These are phyloP conservation scores for Neonectria neomacrospora DNA, from an alignment of 2,329 filamentous ascomycete genomes.

Conservation along the genomic window DNA sequence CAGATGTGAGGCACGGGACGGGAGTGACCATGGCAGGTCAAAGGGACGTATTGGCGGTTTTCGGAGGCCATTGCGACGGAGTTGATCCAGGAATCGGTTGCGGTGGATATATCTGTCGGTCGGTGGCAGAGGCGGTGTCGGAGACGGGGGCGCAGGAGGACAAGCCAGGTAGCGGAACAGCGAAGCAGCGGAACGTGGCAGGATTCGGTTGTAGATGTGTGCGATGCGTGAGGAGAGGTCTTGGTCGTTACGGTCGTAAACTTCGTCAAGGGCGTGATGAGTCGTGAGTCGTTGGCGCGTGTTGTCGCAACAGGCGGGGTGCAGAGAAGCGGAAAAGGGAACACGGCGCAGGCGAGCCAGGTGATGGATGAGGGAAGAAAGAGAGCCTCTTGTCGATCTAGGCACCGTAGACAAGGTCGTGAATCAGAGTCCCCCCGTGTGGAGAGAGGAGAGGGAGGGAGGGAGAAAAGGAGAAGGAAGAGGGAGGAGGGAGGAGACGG, in stretches of 20 bases:
- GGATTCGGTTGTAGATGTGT: constrained; percentile 15
- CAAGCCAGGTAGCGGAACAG: constrained; percentile 6
- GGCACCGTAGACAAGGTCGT: constrained; percentile 1
- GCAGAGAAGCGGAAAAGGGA: constrained; percentile 28
- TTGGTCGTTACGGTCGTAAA: constrained; percentile 45
- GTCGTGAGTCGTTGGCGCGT: constrained; percentile 30
- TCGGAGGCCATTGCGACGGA: constrained; percentile 50
- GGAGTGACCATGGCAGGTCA: constrained; percentile 95
- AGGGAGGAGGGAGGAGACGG: neutral
- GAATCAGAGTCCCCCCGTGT: constrained; percentile 14
- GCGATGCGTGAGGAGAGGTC: constrained; percentile 20
- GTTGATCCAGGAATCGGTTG: constrained; percentile 12
- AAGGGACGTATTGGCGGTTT: constrained; percentile 75
- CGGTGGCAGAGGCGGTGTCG: constrained; percentile 21
- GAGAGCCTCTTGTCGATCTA: neutral
- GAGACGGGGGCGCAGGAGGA: constrained; percentile 1
- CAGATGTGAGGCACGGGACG: constrained; percentile 90
- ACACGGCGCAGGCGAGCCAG: constrained; percentile 5
- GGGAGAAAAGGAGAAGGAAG: constrained; percentile 26
- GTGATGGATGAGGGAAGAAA: constrained; percentile 6
- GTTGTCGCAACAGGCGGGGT: constrained; percentile 35
- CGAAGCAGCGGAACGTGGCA: constrained; percentile 13
- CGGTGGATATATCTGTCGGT: constrained; percentile 1
- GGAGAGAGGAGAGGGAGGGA: constrained; percentile 26
- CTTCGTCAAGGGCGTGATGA: constrained; percentile 40